Evolutionary conservation across 2,329 filamentous ascomycete species (phyloP).

Genomic region (Sporothrix inflata): DNA sequence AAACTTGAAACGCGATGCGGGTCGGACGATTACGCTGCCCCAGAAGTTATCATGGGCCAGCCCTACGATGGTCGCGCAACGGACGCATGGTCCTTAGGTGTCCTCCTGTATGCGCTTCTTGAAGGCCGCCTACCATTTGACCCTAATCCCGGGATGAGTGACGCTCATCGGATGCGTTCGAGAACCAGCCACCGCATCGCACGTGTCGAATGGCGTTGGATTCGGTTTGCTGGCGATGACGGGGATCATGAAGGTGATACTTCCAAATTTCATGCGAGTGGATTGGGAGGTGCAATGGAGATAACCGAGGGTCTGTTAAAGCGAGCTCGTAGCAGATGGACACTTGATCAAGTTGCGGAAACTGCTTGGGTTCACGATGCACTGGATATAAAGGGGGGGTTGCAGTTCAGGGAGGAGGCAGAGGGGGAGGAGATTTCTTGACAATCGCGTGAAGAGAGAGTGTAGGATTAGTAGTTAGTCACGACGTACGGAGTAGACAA

Average conservation of each 20-base stretch:
- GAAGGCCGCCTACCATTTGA: conserved; percentile 95
- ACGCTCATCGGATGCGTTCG: conserved; percentile 74
- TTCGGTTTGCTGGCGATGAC: conserved; percentile 78
- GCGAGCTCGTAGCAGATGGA: conserved; percentile 77
- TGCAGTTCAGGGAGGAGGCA: conserved; percentile 63
- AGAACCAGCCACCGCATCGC: conserved; percentile 93
- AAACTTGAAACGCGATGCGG: conserved; percentile 93
- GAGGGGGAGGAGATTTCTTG: conserved; percentile 57
- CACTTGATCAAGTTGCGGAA: conserved; percentile 71
- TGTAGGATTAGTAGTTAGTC: background rate
- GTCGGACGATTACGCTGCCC: conserved; percentile 95
- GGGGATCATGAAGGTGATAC: conserved; percentile 79
- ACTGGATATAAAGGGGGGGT: conserved; percentile 67
- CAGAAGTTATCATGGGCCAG: conserved; percentile 93
- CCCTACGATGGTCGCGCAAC: conserved; percentile 90
- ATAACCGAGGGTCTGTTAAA: conserved; percentile 85
- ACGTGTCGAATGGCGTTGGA: conserved; percentile 93
- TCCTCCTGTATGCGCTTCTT: conserved; percentile 88
- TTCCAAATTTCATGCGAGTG: conserved; percentile 62
- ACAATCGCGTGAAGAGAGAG: background rate
- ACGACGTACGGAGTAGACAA: background rate
- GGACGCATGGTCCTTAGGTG: conserved; percentile 94
- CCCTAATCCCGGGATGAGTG: conserved; percentile 77
- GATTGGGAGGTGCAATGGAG: conserved; percentile 73
- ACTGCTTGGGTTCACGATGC: conserved; percentile 77